Conservation (phyloP, 2,329 filamentous ascomycete species). For the Aaosphaeria arxii region DNA sequence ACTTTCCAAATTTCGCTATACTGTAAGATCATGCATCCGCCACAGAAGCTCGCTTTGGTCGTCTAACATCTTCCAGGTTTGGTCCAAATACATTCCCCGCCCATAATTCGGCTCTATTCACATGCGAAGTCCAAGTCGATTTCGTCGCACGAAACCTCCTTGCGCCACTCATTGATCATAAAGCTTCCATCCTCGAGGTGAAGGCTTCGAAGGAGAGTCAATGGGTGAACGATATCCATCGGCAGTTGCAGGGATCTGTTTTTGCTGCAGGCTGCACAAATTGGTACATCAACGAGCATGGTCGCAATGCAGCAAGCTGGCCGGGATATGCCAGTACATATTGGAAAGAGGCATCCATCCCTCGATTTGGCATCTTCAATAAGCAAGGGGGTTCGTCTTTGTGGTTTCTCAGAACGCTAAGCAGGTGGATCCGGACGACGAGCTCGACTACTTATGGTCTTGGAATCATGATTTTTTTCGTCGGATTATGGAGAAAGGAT, state of each 20-base stretch:
- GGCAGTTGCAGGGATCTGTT: conserved; percentile 30
- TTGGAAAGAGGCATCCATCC: conserved; percentile 9
- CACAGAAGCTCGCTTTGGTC: too few relatives aligned
- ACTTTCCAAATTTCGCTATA: conserved; percentile 23
- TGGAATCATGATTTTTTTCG: too few relatives aligned
- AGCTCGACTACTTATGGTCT: conserved; percentile 1
- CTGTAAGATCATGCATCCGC: conserved; percentile 5
- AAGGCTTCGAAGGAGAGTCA: conserved; percentile 31
- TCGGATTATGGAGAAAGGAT: too few relatives aligned
- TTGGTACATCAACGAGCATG: conserved; percentile 41
- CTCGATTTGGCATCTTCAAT: background rate
- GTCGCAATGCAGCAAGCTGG: conserved; percentile 40
- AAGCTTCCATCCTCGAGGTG: conserved; percentile 34
- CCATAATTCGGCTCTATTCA: conserved; percentile 33
- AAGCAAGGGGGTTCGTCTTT: background rate
- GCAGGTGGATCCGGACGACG: conserved; percentile 2
- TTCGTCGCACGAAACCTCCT: conserved; percentile 28
- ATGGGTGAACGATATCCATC: conserved; percentile 29
- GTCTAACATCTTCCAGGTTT: conserved; percentile 6
- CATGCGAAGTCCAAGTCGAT: conserved; percentile 27
- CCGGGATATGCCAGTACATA: conserved; percentile 29
- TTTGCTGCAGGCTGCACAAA: conserved; percentile 40
- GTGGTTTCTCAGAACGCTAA: conserved; percentile 3
- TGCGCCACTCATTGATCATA: conserved; percentile 30
- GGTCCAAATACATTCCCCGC: conserved; percentile 28